Evolutionary conservation across 208 protist genomes (phyloP).

Genomic region (Crithidia brevicula): DNA sequence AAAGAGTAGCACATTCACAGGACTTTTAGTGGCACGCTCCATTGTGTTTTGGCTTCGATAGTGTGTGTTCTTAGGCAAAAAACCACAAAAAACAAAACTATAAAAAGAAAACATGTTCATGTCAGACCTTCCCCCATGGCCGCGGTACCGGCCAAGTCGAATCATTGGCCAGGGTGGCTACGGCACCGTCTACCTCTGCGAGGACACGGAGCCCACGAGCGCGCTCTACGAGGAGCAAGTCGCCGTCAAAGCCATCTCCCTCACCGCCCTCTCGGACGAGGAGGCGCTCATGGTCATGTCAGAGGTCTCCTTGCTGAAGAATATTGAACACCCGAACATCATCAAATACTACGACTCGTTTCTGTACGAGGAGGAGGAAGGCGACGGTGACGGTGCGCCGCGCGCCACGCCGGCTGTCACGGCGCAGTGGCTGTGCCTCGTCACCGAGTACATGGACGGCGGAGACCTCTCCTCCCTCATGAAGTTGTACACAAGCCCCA

Average conservation of each 20-base stretch:
- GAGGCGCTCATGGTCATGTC: conserved; percentile 77
- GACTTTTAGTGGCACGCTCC: too few relatives aligned
- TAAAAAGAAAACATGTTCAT: conserved; percentile 14
- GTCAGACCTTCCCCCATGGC: conserved; percentile 45
- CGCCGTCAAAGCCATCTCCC: conserved; percentile 76
- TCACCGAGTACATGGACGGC: conserved; percentile 88
- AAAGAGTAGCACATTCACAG: too few relatives aligned
- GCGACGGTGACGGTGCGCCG: neutral
- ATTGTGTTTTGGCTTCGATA: too few relatives aligned
- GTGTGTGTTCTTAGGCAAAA: too few relatives aligned
- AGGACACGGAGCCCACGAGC: conserved; percentile 40
- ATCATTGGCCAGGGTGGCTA: conserved; percentile 73
- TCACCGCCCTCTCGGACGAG: conserved; percentile 53
- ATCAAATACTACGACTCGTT: conserved; percentile 88
- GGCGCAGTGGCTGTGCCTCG: conserved; percentile 69
- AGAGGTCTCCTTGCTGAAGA: conserved; percentile 77
- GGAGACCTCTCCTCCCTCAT: conserved; percentile 68
- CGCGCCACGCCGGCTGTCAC: neutral
- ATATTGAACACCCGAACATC: conserved; percentile 82
- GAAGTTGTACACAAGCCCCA: conserved; percentile 1
- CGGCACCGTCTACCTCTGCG: conserved; percentile 82
- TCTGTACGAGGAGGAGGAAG: conserved; percentile 50
- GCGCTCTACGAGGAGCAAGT: conserved; percentile 32
- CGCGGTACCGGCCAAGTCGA: conserved; percentile 50
- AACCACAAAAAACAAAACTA: too few relatives aligned